A percentile compares a stretch with the other conserved stretches of the same genome.
Conservation (phyloP, 495 filamentous ascomycete genomes). For the Penicillium bovifimosum region DNA sequence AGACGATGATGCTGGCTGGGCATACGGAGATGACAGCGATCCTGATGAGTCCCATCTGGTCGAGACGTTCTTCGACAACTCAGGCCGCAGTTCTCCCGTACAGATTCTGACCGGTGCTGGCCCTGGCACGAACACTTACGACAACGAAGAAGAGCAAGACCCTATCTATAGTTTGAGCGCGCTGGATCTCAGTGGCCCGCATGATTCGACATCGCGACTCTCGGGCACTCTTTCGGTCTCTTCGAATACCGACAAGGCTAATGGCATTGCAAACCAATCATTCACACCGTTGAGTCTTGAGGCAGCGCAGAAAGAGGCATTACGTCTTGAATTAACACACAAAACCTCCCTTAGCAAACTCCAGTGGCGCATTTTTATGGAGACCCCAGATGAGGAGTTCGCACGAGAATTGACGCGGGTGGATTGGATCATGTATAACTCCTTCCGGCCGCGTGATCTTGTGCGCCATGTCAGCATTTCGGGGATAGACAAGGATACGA, state of each 20-base stretch:
- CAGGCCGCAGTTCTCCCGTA: constrained; percentile 37
- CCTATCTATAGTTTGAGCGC: constrained; percentile 41
- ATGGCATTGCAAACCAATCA: constrained; percentile 38
- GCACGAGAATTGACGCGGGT: constrained; percentile 90
- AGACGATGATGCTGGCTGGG: constrained; percentile 80
- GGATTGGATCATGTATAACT: constrained; percentile 94
- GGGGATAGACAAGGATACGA: constrained; percentile 64
- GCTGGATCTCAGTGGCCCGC: constrained; percentile 37
- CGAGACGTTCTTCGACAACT: constrained; percentile 38
- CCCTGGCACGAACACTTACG: constrained; percentile 17
- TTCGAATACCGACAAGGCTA: constrained; percentile 36
- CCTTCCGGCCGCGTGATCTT: constrained; percentile 91
- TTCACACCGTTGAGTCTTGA: constrained; percentile 54
- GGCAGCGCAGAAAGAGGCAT: constrained; percentile 67
- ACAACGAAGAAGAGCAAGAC: constrained; percentile 37
- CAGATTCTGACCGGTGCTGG: constrained; percentile 28
- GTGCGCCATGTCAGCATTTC: constrained; percentile 82
- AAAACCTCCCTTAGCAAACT: constrained; percentile 63
- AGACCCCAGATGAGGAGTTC: constrained; percentile 70
- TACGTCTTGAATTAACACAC: constrained; percentile 55
- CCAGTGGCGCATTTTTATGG: constrained; percentile 81
- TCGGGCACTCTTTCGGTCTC: constrained; percentile 41
- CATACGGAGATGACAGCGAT: constrained; percentile 54
- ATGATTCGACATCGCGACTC: constrained; percentile 35
- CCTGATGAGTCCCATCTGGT: constrained; percentile 35